A percentile compares a stretch with the other conserved stretches of the same genome.
phyloP scores from a whole-genome alignment of 2,329 filamentous ascomycete genomes.

The Nemania sp. region DNA sequence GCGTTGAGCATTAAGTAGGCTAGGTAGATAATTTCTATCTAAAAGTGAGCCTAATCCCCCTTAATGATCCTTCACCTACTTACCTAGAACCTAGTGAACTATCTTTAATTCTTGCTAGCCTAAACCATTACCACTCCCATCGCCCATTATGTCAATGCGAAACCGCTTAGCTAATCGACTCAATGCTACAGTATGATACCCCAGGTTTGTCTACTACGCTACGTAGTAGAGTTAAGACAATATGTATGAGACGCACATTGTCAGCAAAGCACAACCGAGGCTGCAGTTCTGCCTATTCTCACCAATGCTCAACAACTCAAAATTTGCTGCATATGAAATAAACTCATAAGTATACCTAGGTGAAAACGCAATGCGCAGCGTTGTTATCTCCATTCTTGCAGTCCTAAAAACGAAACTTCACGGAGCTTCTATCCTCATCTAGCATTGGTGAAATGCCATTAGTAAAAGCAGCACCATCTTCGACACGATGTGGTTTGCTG shows the following conservation, averaged over 20 bases:
- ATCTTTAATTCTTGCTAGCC: neutral
- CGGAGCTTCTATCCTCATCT: neutral
- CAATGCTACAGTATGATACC: neutral
- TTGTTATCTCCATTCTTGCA: neutral
- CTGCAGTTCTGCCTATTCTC: no score
- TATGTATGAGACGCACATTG: neutral
- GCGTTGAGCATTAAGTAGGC: neutral
- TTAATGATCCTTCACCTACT: neutral
- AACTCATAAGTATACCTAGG: no score
- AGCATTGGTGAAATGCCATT: neutral
- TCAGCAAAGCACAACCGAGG: neutral
- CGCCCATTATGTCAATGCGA: neutral
- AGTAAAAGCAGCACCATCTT: neutral
- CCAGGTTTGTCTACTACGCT: no score
- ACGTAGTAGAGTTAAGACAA: neutral
- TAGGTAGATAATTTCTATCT: no score
- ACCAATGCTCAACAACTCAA: neutral
- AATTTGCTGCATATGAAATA: neutral
- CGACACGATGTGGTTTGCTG: neutral
- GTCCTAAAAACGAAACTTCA: conserved; percentile 1
- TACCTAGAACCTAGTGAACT: neutral
- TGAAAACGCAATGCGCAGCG: no score
- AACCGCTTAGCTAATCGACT: neutral
- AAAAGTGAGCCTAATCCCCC: neutral
- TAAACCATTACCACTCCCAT: neutral